phyloP scores from a whole-genome alignment of 2,329 filamentous ascomycete genomes.

The Dichotomopilus funicola region DNA sequence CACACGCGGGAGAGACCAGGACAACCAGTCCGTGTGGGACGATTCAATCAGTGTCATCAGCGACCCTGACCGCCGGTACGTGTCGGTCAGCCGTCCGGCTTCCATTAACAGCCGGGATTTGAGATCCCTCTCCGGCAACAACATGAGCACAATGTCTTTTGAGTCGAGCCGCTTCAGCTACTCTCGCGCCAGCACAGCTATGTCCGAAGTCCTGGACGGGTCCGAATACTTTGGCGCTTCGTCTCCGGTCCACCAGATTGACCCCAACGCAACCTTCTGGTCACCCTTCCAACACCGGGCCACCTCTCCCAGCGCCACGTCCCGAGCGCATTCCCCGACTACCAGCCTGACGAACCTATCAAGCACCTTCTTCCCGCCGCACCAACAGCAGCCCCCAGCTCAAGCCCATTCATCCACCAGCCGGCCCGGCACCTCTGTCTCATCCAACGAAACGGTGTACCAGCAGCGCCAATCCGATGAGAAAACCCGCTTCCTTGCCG shows the following conservation, averaged over 20 bases:
- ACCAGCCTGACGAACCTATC: conserved; percentile 55
- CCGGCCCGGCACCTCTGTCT: conserved; percentile 59
- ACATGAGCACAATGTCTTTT: conserved; percentile 62
- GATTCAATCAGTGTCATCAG: conserved; percentile 49
- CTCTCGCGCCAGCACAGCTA: conserved; percentile 49
- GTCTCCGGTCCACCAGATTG: conserved; percentile 64
- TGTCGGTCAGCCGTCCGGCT: conserved; percentile 39
- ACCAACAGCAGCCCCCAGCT: conserved; percentile 37
- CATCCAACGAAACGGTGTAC: conserved; percentile 61
- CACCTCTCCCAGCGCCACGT: conserved; percentile 56
- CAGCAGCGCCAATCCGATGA: conserved; percentile 57
- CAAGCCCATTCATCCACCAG: conserved; percentile 43
- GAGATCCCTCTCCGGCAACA: conserved; percentile 52
- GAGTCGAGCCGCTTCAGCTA: conserved; percentile 58
- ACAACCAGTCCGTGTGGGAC: conserved; percentile 40
- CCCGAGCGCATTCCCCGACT: conserved; percentile 54
- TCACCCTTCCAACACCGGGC: conserved; percentile 68
- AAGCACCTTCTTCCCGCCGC: conserved; percentile 40
- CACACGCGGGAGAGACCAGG: conserved; percentile 40
- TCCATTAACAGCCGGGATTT: conserved; percentile 49
- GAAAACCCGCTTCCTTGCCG: conserved; percentile 70
- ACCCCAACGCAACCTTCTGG: conserved; percentile 79
- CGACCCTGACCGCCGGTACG: conserved; percentile 46
- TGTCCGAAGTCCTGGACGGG: conserved; percentile 61
- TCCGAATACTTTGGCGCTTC: conserved; percentile 64